Base-by-base conservation (phyloP, 2,329 filamentous ascomycete genomes). In the Chalara sp. region DNA sequence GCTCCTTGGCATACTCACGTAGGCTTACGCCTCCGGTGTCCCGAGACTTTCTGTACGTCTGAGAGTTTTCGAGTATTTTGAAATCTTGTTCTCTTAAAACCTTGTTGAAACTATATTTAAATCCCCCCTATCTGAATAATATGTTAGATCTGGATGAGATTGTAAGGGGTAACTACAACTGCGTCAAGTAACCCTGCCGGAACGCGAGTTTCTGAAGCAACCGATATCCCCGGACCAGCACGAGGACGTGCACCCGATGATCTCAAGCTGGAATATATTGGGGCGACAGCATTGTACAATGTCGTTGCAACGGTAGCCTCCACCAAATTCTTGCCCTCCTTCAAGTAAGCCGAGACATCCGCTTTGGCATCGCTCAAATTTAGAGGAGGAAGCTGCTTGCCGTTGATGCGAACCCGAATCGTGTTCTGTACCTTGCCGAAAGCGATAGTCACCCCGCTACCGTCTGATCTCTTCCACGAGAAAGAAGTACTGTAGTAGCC, bases 401-500 rank as follows among this genome's bases (percentile, higher is more conserved):
- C 53, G 33, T 55, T 55, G 43, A 55, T 47, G 4, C 11, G 28
- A 3, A 50, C 53, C 5, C 44, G 43, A 6, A 50, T 29, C 12
- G 50, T 44, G 32, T 55, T 46, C 28, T 49, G 13, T 3, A 53
- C 47, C 3, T 13, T 12, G 4, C 50, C 50, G 30, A 53, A 50
- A 31, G 40, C 37, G 29, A 55, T 52, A 29, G 43, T 51, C 6
- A 47, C 35, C 13, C 35, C 53, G n/a, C 53, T 47, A 10, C 10
- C 7, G 30, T 30, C 11, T 5, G 30, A 39, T 5, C 5, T 21
- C 12, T n/a, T 37, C 40, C 40, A 45, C 6, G 12, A 21, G 32
- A 49, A 49, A 29, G 46, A 48, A 1, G 63, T 65, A 6, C 47
- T 59, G 59, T 70, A 69, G 53, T 61, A 63, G 6, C 67, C 68